Conservation (phyloP, 225 moss, liverwort and hornwort species). For the Pseudisothecium myosuroides region DNA sequence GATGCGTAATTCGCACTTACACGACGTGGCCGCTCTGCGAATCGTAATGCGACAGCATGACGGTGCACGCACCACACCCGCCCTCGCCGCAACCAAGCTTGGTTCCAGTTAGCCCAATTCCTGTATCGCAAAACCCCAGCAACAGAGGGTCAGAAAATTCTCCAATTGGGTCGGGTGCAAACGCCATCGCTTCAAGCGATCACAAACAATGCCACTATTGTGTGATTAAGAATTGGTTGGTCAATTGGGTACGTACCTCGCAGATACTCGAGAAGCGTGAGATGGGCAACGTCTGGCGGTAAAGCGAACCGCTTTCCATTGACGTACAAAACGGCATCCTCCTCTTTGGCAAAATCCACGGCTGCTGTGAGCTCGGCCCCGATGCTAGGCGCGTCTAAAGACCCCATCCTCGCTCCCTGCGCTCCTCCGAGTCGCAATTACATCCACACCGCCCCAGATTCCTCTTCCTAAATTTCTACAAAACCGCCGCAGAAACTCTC, state of each 20-base stretch:
- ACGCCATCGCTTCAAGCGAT: not conserved
- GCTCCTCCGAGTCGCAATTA: not conserved
- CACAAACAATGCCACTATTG: not conserved
- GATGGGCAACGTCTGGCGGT: slow-evolving; percentile 61
- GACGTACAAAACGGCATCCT: slow-evolving; percentile 53
- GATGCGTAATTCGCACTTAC: not conserved
- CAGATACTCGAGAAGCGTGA: slow-evolving; percentile 81
- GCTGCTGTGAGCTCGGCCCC: not conserved
- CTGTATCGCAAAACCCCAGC: slow-evolving; percentile 12
- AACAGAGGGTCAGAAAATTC: not conserved
- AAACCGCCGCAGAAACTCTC: not conserved
- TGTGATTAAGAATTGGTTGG: not conserved
- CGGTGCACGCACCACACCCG: slow-evolving; percentile 97
- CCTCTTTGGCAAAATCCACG: slow-evolving; percentile 17
- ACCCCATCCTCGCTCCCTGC: slow-evolving; percentile 17
- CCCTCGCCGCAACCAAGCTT: slow-evolving; percentile 98
- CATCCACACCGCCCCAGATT: not conserved
- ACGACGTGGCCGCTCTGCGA: slow-evolving; percentile 2
- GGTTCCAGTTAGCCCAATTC: slow-evolving; percentile 72
- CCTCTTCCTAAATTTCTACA: not conserved
- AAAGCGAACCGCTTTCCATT: slow-evolving; percentile 67
- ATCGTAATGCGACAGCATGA: slow-evolving; percentile 91
- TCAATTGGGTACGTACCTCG: slow-evolving; percentile 34
- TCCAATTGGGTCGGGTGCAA: not conserved
- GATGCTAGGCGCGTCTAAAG: slow-evolving; percentile 8